These are phyloP conservation scores for Septoria petroselini DNA, from an alignment of 2,329 filamentous ascomycete genomes.

Conservation along the genomic window DNA sequence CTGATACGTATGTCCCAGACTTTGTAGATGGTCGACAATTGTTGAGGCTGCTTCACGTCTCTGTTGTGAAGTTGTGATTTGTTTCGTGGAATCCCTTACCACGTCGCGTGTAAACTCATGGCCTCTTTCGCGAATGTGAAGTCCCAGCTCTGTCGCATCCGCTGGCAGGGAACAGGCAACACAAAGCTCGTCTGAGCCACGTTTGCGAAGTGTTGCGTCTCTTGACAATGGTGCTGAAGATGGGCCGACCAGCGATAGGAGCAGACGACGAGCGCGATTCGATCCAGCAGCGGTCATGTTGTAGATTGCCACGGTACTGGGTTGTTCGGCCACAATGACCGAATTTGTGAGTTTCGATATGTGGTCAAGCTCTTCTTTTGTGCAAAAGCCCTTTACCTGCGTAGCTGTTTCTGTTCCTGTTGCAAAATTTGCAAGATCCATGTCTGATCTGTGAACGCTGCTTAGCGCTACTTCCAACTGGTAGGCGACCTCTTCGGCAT, in stretches of 20 bases:
- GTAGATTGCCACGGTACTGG: slow-evolving; percentile 13
- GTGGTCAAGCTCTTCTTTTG: slow-evolving; percentile 21
- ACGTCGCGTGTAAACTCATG: slow-evolving; percentile 3
- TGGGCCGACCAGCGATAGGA: slow-evolving; percentile 10
- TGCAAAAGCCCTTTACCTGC: slow-evolving; percentile 12
- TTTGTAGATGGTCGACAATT: neutral
- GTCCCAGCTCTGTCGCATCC: neutral
- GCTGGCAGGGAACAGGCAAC: neutral
- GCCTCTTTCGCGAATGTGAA: neutral
- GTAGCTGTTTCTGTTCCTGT: neutral
- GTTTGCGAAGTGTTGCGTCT: neutral
- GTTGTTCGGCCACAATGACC: slow-evolving; percentile 17
- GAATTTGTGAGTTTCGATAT: slow-evolving; percentile 26
- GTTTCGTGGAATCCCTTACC: neutral
- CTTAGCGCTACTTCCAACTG: slow-evolving; percentile 26
- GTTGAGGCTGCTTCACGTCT: neutral
- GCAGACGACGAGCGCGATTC: slow-evolving; percentile 25
- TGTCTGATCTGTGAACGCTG: slow-evolving; percentile 14
- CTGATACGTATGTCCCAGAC: neutral
- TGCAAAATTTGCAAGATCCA: slow-evolving; percentile 22
- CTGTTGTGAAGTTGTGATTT: neutral
- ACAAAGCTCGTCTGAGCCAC: too few species aligned
- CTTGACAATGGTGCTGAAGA: neutral
- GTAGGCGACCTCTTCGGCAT: slow-evolving; percentile 32
- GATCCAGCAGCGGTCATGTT: slow-evolving; percentile 10